Evolutionary conservation across 768 basidiomycete species (phyloP).

Genomic region (Macrolepiota fuliginosa): DNA sequence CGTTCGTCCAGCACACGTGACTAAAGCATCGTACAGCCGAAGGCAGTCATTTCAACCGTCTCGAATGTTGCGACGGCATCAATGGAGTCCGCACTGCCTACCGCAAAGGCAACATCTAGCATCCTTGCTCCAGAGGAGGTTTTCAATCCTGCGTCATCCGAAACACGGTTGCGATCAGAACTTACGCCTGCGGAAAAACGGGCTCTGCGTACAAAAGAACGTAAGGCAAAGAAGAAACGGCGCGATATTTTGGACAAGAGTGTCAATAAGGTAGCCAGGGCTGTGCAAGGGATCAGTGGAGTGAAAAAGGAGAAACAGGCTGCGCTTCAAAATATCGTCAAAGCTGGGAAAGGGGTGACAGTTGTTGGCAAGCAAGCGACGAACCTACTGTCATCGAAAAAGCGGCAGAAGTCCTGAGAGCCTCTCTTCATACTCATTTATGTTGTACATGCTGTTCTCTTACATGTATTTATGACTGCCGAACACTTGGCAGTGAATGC

Average conservation of each 20-base stretch:
- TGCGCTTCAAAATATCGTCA: constrained; percentile 79
- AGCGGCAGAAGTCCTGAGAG: constrained; percentile 23
- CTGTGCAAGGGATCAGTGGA: constrained; percentile 42
- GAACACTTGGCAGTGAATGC: too few species aligned
- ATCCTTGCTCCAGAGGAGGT: constrained; percentile 96
- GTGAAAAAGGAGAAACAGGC: constrained; percentile 83
- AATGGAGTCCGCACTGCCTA: constrained; percentile 90
- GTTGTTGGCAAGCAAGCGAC: constrained; percentile 73
- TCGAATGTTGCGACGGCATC: constrained; percentile 78
- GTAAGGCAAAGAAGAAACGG: constrained; percentile 70
- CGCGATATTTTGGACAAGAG: constrained; percentile 62
- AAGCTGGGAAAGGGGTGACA: constrained; percentile 82
- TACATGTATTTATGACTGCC: background rate
- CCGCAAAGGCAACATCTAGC: constrained; percentile 66
- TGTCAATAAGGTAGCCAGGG: constrained; percentile 60
- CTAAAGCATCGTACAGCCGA: constrained; percentile 56
- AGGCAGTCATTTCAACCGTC: constrained; percentile 80
- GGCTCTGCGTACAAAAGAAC: constrained; percentile 60
- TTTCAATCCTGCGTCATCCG: constrained; percentile 55
- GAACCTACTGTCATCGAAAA: constrained; percentile 31
- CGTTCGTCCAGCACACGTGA: background rate
- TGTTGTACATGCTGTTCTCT: background rate
- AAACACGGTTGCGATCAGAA: constrained; percentile 69
- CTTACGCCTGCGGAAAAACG: constrained; percentile 85
- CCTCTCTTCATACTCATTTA: background rate